Evolutionary conservation across 164 flowering plant species (phyloP), one percentile per base, ranked within the genome.

Genomic region (Santalum album): DNA sequence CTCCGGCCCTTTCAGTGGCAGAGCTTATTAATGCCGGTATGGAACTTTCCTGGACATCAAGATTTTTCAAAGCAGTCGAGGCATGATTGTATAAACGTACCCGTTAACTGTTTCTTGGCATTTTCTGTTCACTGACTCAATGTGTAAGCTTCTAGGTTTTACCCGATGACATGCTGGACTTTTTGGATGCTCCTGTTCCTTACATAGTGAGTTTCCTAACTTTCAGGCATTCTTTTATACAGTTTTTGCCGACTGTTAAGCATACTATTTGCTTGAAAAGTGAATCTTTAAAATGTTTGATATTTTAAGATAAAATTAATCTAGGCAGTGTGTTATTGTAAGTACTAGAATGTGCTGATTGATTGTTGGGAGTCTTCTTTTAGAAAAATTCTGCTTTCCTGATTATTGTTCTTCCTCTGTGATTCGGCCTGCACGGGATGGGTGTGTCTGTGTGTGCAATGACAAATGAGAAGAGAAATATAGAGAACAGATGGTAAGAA

Each of bases 111-210:
- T 35, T n/a, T 21, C 19, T 38, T 27, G 29, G 14, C 24, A 20
- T 21, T 25, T 26, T 29, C 24, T 27, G 15, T 32, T 51, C 20
- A 46, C 6, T 56, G 23, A 18, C 19, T 24, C 0, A 45, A 49
- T 46, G 15, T 0, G 51, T 46, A 2, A 57, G 38, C 53, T 55
- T 73, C 43, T 81, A 94, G 99, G 86, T 94, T 74, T 79, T 94
- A 74, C 99, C 99, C 43, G 79, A 83, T 75, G 97, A 90, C 75
- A 94, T 94, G 99, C 79, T 87, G 75, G 99, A 94, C 55, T 94
- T 94, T 71, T 69, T 94, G 71, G 99, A 94, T 75, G 99, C 99
- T 40, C 99, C 99, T 51, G 99, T 94, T 46, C 99, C 99, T 25
- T 94, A 85, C 66, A 70, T 90, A 46, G 99, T 94, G 69, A 83